phyloP scores from a whole-genome alignment of 2,329 filamentous ascomycete genomes.

The Lachnellula hyalina region DNA sequence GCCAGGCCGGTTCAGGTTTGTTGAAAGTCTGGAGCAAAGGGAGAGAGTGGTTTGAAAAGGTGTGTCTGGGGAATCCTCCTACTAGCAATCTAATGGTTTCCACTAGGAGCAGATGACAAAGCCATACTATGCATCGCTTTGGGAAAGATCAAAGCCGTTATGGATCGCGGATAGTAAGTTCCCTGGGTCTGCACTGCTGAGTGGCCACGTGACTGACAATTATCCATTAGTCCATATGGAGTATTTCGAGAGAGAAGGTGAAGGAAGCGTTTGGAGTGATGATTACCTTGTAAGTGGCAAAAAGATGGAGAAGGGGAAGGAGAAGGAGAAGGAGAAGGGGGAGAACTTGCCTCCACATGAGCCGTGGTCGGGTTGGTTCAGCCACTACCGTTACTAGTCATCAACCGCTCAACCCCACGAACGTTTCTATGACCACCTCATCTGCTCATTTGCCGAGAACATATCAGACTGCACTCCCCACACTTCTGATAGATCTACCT shows the following conservation, averaged over 20 bases:
- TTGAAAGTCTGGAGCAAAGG: not conserved
- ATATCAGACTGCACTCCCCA: too few species aligned
- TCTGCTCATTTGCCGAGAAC: too few species aligned
- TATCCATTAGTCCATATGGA: not conserved
- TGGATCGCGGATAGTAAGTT: not conserved
- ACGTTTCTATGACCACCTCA: too few species aligned
- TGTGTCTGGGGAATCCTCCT: not conserved
- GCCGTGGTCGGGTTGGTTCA: too few species aligned
- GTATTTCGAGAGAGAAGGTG: constrained; percentile 8
- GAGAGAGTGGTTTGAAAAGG: not conserved
- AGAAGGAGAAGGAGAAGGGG: not conserved
- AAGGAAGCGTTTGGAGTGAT: constrained; percentile 3
- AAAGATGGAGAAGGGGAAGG: not conserved
- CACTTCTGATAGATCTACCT: too few species aligned
- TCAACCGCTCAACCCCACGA: too few species aligned
- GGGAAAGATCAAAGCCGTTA: not conserved
- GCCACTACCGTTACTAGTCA: too few species aligned
- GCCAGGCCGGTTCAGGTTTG: not conserved
- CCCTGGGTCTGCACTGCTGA: too few species aligned
- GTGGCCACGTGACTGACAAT: not conserved
- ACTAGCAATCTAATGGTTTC: not conserved
- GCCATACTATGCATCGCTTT: not conserved
- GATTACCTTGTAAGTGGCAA: constrained; percentile 4
- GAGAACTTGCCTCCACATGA: too few species aligned
- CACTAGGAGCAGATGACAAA: not conserved